These are phyloP conservation scores for Leishmania turanica DNA, from an alignment of 208 protist genomes.

Conservation along the genomic window DNA sequence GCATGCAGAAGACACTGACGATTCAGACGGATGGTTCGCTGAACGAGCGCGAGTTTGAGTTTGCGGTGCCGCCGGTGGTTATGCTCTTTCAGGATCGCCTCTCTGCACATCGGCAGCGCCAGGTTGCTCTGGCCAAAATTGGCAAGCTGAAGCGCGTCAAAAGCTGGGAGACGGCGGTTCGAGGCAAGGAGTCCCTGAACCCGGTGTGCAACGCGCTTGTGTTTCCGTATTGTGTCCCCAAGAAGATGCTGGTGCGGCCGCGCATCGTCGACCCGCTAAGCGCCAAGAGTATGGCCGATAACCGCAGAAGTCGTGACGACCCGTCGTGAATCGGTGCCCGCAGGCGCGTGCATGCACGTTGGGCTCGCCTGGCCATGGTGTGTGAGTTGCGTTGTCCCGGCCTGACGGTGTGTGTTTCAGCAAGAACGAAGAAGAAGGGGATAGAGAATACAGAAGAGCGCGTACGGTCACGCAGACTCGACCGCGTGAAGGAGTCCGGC, in stretches of 20 bases:
- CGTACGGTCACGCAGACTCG: too few species aligned
- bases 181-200: conserved; percentile 57
- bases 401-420: neutral
- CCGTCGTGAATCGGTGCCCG: neutral
- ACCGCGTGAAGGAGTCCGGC: neutral
- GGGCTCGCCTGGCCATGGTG: neutral
- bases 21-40: conserved; percentile 90
- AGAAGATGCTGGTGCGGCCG: conserved; percentile 65
- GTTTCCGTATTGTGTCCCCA: conserved; percentile 90
- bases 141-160: conserved; percentile 62
- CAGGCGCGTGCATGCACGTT: neutral
- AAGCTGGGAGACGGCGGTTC: conserved; percentile 68
- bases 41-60: conserved; percentile 90
- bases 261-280: conserved; percentile 68
- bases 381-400: neutral
- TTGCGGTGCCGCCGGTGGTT: conserved; percentile 80
- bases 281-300: conserved; percentile 39
- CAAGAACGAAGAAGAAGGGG: neutral
- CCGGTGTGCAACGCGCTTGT: conserved; percentile 78
- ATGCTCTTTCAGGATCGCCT: conserved; percentile 87
- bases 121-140: conserved; percentile 84
- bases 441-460: neutral
- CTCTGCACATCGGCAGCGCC: conserved; percentile 77
- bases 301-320: conserved; percentile 15
- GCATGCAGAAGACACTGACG: conserved; percentile 69